Conservation (phyloP, 257 asterid species). For the Nicotiana obtusifolia region DNA sequence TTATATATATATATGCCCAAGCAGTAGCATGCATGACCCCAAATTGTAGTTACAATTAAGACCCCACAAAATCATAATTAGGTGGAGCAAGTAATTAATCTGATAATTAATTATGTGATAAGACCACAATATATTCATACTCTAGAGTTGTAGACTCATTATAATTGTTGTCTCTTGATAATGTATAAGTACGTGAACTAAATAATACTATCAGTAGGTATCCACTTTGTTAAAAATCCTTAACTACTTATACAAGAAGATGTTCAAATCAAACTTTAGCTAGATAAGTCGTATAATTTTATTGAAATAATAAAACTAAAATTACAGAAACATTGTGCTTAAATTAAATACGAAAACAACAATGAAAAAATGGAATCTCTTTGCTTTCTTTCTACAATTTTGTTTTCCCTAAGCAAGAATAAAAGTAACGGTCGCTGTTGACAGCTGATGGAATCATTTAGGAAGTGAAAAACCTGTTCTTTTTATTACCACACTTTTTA, state of each 20-base stretch:
- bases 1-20: not conserved
- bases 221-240: not conserved
- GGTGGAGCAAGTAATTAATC: not conserved
- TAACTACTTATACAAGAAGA: too few relatives aligned
- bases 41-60: not conserved
- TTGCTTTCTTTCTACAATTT: not conserved
- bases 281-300: too few relatives aligned
- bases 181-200: not conserved
- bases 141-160: not conserved
- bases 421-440: not conserved
- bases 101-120: not conserved
- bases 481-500: not conserved
- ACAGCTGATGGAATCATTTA: not conserved
- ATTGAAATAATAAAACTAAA: too few relatives aligned
- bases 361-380: not conserved
- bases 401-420: too few relatives aligned
- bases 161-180: not conserved
- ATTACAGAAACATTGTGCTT: too few relatives aligned
- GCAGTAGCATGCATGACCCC: not conserved
- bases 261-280: too few relatives aligned
- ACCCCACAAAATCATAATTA: conserved; percentile 6
- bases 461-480: not conserved
- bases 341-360: too few relatives aligned
- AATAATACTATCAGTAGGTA: not conserved
- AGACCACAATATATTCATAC: not conserved